Conservation (phyloP, 2,329 filamentous ascomycete species). For the Epicoccum nigrum region DNA sequence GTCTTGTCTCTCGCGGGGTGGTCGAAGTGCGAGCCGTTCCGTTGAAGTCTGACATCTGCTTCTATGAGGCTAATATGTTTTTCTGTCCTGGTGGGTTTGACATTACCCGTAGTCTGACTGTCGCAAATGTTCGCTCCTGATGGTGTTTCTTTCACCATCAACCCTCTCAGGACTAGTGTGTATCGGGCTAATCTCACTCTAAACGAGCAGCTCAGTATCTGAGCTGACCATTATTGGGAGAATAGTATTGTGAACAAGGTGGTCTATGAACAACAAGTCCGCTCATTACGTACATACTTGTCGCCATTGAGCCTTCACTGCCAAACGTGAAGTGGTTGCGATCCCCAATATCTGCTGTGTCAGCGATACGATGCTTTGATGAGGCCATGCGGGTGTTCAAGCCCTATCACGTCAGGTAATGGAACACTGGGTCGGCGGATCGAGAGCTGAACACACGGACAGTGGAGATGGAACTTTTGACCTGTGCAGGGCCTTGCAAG, state of each 20-base stretch:
- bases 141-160: too few relatives aligned
- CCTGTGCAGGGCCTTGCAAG: slow-evolving; percentile 5
- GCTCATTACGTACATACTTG: too few relatives aligned
- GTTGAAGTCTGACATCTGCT: slow-evolving; percentile 1
- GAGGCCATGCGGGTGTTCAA: neutral
- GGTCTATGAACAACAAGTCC: too few relatives aligned
- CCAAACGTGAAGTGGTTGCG: too few relatives aligned
- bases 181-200: too few relatives aligned
- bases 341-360: too few relatives aligned
- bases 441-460: slow-evolving; percentile 8
- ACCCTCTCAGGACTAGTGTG: too few relatives aligned
- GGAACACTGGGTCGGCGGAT: neutral
- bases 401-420: neutral
- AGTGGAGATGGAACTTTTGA: slow-evolving; percentile 7
- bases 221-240: too few relatives aligned
- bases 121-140: too few relatives aligned
- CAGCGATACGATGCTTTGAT: neutral
- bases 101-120: neutral
- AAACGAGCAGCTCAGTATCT: too few relatives aligned
- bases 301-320: too few relatives aligned
- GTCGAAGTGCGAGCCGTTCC: slow-evolving; percentile 11
- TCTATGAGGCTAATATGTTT: neutral
- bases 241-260: too few relatives aligned
- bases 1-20: slow-evolving; percentile 1
- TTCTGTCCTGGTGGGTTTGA: neutral